These are phyloP conservation scores for Sarocladiaceae sp. DNA, from an alignment of 2,329 filamentous ascomycete genomes.

Conservation along the genomic window DNA sequence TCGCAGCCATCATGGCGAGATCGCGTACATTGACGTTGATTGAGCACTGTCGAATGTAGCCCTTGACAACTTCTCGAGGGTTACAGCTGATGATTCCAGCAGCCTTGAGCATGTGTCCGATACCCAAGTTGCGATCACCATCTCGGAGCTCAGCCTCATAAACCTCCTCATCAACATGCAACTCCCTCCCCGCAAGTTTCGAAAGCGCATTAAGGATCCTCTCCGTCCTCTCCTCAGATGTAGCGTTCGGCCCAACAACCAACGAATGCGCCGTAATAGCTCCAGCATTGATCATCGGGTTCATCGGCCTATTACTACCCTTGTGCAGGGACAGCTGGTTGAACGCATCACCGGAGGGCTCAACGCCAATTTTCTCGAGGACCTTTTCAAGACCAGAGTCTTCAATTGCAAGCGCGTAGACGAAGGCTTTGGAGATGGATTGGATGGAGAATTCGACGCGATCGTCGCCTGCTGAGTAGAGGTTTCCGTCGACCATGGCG, in stretches of 20 bases:
- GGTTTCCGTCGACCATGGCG: slow-evolving; percentile 33
- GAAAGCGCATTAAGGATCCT: slow-evolving; percentile 31
- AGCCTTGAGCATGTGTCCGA: slow-evolving; percentile 36
- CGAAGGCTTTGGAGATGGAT: slow-evolving; percentile 36
- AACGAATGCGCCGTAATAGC: slow-evolving; percentile 30
- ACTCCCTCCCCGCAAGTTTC: slow-evolving; percentile 27
- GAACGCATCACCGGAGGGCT: slow-evolving; percentile 34
- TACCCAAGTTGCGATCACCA: slow-evolving; percentile 29
- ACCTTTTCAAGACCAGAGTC: slow-evolving; percentile 30
- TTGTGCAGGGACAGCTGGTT: slow-evolving; percentile 28
- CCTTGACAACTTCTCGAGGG: slow-evolving; percentile 28
- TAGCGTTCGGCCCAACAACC: slow-evolving; percentile 24
- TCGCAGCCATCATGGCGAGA: slow-evolving; percentile 34
- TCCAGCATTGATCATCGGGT: slow-evolving; percentile 32
- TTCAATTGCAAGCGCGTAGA: slow-evolving; percentile 35
- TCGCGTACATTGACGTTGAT: slow-evolving; percentile 38
- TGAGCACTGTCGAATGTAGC: slow-evolving; percentile 35
- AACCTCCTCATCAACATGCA: slow-evolving; percentile 32
- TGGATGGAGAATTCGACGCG: slow-evolving; percentile 35
- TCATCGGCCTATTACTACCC: slow-evolving; percentile 27
- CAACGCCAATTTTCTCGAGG: slow-evolving; percentile 33
- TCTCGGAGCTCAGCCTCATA: slow-evolving; percentile 32
- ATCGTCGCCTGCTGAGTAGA: slow-evolving; percentile 35
- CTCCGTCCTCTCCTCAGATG: slow-evolving; percentile 27
- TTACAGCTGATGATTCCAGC: slow-evolving; percentile 32